Base-by-base conservation (phyloP, 2,329 filamentous ascomycete genomes). In the Fusarium sp. region DNA sequence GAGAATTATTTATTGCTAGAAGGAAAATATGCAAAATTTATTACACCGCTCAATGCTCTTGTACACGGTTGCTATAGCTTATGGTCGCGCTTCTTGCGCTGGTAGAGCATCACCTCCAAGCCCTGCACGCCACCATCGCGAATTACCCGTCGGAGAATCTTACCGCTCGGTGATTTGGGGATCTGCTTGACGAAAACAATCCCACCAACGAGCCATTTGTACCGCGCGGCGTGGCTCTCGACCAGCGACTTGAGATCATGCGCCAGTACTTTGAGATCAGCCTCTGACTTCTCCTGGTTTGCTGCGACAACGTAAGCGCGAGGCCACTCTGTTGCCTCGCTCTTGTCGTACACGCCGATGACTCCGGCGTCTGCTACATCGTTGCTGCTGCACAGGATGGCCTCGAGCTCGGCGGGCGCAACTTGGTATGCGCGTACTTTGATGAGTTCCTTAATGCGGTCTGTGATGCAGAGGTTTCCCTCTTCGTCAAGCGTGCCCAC, bases 131-230 rank as follows among this genome's bases (percentile, higher is more conserved):
- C 68, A 14, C 81, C 76, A 32, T 83, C 80, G 49, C 80, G 77
- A 74, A 84, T 73, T 39, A 83, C 61, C 49, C 82, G 73, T 20
- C 83, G 76, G 51, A 84, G 67, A 37, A 84, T 82, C 77, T 84
- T 84, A 2, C 83, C 83, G 43, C 81, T 83, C 4, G 88, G 85
- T 62, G 91, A 92, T 80, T 92, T 93, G n/a, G 91, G 90, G 32
- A 94, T 88, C 14, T 81, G 80, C 33, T 90, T 85, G 6, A 91
- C 81, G 73, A 93, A 92, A 13, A 84, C 79, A n/a, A 94, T 85
- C 2, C 91, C 91, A 0, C 91, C 91, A 7, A 87, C 88, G 63
- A 93, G 82, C 75, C 87, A 85, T 79, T 94, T 94, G 74, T 89
- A 87, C 62, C 79, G 82, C 0, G 88, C 85, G 27, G 90, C 86